Percentiles rank a stretch among this genome's conserved stretches.
Conservation (phyloP, 2,329 filamentous ascomycete genomes). For the Fusarium heterosporum region DNA sequence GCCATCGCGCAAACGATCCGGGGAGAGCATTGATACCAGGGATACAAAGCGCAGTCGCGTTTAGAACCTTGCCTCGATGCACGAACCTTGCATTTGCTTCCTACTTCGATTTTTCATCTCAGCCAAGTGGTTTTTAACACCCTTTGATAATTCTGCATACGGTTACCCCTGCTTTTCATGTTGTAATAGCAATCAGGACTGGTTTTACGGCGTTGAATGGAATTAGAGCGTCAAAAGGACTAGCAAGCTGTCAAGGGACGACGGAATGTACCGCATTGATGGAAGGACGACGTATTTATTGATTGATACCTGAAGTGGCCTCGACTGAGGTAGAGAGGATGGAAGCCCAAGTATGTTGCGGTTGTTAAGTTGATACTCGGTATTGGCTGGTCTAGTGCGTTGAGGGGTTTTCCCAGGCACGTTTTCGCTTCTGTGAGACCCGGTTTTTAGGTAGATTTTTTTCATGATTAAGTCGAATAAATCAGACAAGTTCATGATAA, state of each 20-base stretch:
- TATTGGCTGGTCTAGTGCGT: conserved; percentile 14
- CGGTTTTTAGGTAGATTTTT: conserved; percentile 40
- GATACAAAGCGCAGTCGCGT: conserved; percentile 54
- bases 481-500: conserved; percentile 41
- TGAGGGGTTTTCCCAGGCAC: conserved; percentile 27
- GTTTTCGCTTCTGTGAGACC: conserved; percentile 36
- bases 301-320: conserved; percentile 28
- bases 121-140: conserved; percentile 25
- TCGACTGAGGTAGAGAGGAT: conserved; percentile 21
- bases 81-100: conserved; percentile 16
- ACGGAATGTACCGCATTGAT: conserved; percentile 29
- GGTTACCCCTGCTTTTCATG: conserved; percentile 21
- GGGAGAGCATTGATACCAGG: conserved; percentile 48
- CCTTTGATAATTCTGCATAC: conserved; percentile 36
- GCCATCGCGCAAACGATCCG: conserved; percentile 60
- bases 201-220: conserved; percentile 45
- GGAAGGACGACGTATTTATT: conserved; percentile 28
- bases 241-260: conserved; percentile 19
- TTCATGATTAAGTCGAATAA: conserved; percentile 38
- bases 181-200: conserved; percentile 38
- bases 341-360: conserved; percentile 22
- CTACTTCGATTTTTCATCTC: conserved; percentile 7
- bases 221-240: conserved; percentile 36
- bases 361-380: conserved; percentile 14
- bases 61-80: conserved; percentile 33